phyloP scores from a whole-genome alignment of 1,284 basidiomycete genomes.

The Quambalaria eucalypti region DNA sequence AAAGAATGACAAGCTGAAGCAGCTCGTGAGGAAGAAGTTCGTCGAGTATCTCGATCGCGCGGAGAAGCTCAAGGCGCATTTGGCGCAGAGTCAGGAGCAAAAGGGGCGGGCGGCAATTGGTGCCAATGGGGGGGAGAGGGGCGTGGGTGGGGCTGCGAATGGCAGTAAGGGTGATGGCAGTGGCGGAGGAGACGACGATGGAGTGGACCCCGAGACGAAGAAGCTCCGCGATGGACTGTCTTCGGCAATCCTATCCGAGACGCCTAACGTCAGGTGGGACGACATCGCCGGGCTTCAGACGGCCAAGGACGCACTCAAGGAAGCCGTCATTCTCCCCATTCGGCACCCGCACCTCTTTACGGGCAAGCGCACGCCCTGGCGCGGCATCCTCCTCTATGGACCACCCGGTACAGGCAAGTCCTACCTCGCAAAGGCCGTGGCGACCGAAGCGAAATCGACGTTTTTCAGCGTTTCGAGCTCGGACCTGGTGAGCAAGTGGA shows the following conservation, averaged over 20 bases:
- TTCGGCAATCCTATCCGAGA: conserved; percentile 83
- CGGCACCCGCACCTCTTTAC: conserved; percentile 98
- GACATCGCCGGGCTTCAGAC: conserved; percentile 91
- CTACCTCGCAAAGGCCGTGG: conserved; percentile 93
- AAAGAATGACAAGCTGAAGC: conserved; percentile 88
- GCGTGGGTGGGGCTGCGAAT: conserved; percentile 58
- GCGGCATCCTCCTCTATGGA: conserved; percentile 87
- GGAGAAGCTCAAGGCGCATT: conserved; percentile 72
- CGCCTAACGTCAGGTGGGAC: conserved; percentile 93
- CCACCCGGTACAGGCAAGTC: conserved; percentile 54
- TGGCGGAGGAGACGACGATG: conserved; percentile 56
- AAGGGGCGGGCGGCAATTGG: conserved; percentile 67
- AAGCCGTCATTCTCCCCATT: conserved; percentile 96
- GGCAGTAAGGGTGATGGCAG: conserved; percentile 58
- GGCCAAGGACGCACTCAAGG: conserved; percentile 91
- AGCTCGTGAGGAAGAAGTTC: conserved; percentile 79
- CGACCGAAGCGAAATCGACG: conserved; percentile 91
- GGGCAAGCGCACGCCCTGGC: conserved; percentile 94
- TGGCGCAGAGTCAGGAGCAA: conserved; percentile 62
- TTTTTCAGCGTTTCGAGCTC: conserved; percentile 94
- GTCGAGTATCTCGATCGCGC: conserved; percentile 80
- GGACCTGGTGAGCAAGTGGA: conserved; percentile 98
- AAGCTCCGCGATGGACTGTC: conserved; percentile 82
- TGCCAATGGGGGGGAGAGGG: conserved; percentile 59
- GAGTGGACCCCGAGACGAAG: conserved; percentile 79